Evolutionary conservation across 2,329 filamentous ascomycete species (phyloP).

Genomic region (Pseudocercospora pini-densiflorae): DNA sequence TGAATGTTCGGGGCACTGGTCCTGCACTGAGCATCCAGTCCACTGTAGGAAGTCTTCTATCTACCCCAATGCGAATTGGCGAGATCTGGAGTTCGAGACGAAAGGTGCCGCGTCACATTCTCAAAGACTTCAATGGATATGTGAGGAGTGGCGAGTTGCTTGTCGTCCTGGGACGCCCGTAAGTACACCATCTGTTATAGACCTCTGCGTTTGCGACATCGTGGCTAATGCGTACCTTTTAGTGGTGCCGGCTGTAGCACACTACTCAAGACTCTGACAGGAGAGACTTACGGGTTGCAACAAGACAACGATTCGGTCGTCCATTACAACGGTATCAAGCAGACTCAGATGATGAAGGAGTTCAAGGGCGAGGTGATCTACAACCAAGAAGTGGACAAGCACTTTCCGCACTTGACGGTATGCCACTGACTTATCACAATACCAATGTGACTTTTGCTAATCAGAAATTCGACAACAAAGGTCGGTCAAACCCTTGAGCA

Average conservation of each 20-base stretch:
- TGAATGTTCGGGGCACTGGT: slow-evolving; percentile 70
- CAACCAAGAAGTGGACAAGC: slow-evolving; percentile 54
- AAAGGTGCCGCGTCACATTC: slow-evolving; percentile 59
- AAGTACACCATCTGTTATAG: too few relatives aligned
- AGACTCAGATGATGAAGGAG: slow-evolving; percentile 50
- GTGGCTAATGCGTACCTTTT: too few relatives aligned
- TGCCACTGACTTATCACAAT: too few relatives aligned
- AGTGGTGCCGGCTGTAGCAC: slow-evolving; percentile 65
- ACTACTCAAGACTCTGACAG: slow-evolving; percentile 64
- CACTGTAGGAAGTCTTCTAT: slow-evolving; percentile 64
- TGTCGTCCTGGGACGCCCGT: slow-evolving; percentile 53
- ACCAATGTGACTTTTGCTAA: too few relatives aligned
- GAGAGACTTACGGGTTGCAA: slow-evolving; percentile 63
- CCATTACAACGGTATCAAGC: slow-evolving; percentile 64
- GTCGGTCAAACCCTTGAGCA: slow-evolving; percentile 61
- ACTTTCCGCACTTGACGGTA: slow-evolving; percentile 61
- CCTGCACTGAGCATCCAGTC: slow-evolving; percentile 70
- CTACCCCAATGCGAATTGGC: slow-evolving; percentile 61
- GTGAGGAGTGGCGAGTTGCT: slow-evolving; percentile 56
- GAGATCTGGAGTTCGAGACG: slow-evolving; percentile 57
- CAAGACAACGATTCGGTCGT: slow-evolving; percentile 57
- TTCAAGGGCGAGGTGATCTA: slow-evolving; percentile 54
- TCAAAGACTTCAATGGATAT: slow-evolving; percentile 58
- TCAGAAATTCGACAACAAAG: too few relatives aligned
- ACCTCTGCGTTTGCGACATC: too few relatives aligned